Conservation (phyloP, 176 grass and related monocot genomes). For the Oryza longistaminata region DNA sequence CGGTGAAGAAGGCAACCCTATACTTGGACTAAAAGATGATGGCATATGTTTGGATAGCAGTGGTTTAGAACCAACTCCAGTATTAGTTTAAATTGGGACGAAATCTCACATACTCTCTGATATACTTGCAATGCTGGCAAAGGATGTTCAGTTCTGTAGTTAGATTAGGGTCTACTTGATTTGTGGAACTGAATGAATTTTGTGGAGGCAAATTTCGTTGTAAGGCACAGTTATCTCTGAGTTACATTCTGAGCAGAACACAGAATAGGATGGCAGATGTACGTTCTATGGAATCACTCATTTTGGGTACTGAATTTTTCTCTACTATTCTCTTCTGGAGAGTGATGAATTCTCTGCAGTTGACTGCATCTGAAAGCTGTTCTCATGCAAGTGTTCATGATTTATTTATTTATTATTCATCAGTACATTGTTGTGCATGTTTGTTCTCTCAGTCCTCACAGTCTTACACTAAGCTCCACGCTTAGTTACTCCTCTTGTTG, state of each 20-base stretch:
- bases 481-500: no score
- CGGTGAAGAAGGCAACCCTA: slow-evolving; percentile 63
- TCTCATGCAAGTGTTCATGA: not conserved
- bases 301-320: not conserved
- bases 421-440: not conserved
- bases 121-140: not conserved
- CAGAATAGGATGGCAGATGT: not conserved
- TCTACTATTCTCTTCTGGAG: not conserved
- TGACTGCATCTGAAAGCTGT: not conserved
- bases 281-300: not conserved
- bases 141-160: no score
- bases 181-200: not conserved
- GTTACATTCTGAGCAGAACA: not conserved
- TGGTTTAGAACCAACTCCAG: not conserved
- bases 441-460: not conserved
- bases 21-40: slow-evolving; percentile 56
- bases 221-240: not conserved
- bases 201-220: not conserved
- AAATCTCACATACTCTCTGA: not conserved
- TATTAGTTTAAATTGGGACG: not conserved
- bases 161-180: not conserved
- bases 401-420: not conserved
- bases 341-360: not conserved
- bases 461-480: no score
- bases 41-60: not conserved